A percentile compares a stretch with the other conserved stretches of the same genome.
phyloP scores from a whole-genome alignment of 2,329 filamentous ascomycete species.

The Colletotrichum cereale region DNA sequence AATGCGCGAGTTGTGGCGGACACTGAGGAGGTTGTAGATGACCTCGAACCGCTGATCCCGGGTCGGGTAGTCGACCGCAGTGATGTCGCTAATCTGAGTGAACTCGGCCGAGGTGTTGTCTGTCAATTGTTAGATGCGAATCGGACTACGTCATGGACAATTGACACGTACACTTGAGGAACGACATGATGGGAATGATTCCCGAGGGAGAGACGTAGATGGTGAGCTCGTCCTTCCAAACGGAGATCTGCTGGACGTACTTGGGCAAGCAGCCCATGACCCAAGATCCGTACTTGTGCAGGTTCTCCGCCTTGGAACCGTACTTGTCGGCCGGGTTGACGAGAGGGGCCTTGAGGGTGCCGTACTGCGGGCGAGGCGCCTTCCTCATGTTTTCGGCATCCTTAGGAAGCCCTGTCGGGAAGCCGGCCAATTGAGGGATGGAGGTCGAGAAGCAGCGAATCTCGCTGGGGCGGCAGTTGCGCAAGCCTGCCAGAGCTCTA shows the following conservation, averaged over 20 bases:
- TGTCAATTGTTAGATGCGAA: conserved; percentile 46
- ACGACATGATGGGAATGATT: conserved; percentile 90
- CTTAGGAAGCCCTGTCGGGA: conserved; percentile 56
- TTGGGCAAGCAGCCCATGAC: conserved; percentile 96
- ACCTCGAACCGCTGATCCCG: conserved; percentile 96
- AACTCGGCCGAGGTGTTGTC: conserved; percentile 98
- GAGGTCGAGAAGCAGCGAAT: conserved; percentile 42
- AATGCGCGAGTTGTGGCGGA: conserved; percentile 96
- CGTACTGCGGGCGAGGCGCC: conserved; percentile 68
- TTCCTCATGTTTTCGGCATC: conserved; percentile 76
- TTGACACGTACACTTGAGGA: conserved; percentile 78
- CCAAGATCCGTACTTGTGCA: conserved; percentile 97
- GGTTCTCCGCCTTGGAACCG: conserved; percentile 83
- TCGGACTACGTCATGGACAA: background rate
- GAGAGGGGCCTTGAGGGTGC: conserved; percentile 78
- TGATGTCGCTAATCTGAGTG: conserved; percentile 93
- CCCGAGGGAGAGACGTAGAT: conserved; percentile 92
- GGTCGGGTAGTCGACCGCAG: conserved; percentile 95
- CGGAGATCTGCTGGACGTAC: conserved; percentile 98
- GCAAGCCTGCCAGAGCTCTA: conserved; percentile 60
- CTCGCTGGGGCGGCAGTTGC: conserved; percentile 39
- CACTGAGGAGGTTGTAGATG: conserved; percentile 96
- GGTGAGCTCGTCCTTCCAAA: conserved; percentile 99
- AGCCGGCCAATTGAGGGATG: conserved; percentile 42
- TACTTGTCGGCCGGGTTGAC: conserved; percentile 96